Conservation (phyloP, 2,329 filamentous ascomycete species). For the Ophiostoma sp. region DNA sequence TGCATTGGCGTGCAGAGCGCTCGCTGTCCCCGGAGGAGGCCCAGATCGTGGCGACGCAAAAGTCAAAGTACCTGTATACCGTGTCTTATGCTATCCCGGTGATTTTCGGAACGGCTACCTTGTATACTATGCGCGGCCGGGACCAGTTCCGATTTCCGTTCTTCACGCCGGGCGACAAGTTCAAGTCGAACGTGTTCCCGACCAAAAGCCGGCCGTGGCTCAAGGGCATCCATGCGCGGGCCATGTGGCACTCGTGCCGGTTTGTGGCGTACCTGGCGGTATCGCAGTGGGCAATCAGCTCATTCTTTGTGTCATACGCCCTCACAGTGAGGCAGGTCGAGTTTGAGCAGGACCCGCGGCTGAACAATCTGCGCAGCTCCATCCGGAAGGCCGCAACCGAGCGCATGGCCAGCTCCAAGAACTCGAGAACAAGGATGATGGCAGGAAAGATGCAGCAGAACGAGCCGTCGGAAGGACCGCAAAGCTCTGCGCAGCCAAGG, state of each 20-base stretch:
- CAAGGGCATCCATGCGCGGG: slow-evolving; percentile 20
- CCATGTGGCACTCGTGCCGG: slow-evolving; percentile 26
- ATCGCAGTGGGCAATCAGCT: slow-evolving; percentile 20
- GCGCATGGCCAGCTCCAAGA: slow-evolving; percentile 8
- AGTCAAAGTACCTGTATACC: slow-evolving; percentile 21
- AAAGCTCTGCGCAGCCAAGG: neutral
- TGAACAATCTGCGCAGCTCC: slow-evolving; percentile 2
- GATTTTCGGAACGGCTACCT: slow-evolving; percentile 10
- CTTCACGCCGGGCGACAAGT: slow-evolving; percentile 20
- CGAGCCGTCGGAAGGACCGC: neutral
- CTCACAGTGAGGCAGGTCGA: neutral
- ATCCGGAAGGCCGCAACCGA: neutral
- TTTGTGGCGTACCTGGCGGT: slow-evolving; percentile 20
- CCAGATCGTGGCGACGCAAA: slow-evolving; percentile 26
- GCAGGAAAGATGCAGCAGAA: neutral
- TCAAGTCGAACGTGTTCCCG: slow-evolving; percentile 26
- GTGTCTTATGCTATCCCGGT: slow-evolving; percentile 23
- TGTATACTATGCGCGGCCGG: slow-evolving; percentile 24
- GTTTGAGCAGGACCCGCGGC: neutral
- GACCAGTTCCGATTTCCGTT: slow-evolving; percentile 27
- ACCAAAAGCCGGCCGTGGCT: slow-evolving; percentile 3
- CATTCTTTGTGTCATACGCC: slow-evolving; percentile 12
- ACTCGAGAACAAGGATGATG: neutral
- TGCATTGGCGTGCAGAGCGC: slow-evolving; percentile 23
- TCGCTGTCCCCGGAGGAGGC: slow-evolving; percentile 26